Base-by-base conservation (phyloP, 1,284 basidiomycete species). In the Irpex sp. region DNA sequence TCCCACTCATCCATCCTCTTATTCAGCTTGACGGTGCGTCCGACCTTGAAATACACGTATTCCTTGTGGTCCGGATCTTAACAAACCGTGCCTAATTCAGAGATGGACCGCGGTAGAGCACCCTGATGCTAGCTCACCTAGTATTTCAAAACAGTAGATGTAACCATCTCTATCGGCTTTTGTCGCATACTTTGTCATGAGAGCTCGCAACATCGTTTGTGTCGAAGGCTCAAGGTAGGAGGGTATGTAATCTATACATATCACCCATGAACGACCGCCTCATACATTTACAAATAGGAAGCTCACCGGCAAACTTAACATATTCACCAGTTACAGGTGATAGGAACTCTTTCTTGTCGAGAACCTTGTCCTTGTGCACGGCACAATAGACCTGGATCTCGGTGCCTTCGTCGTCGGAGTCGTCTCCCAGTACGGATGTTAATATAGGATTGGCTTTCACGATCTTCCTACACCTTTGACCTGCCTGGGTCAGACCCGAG, bases 81-180 rank as follows among this genome's bases (percentile, higher is more conserved):
- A 11, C 21, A 39, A 21, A 57, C 17, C 8, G 31, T n/a, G 5
- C 1, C 4, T 39, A 21, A 37, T 50, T 55, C 58, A 58, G 47
- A 51, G 50, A 50, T 55, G 11, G 31, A 50, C 56, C 26, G 58
- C 35, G 59, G 54, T 39, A n/a, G 36, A 19, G 13, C 37, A 19
- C 47, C 6, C 8, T 11, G 8, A 35, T 33, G 17, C 60, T 15
- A 13, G 63, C 72, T 39, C 70, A 89, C 89, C 87, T 70, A 84
- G 81, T 63, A 93, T 88, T 73, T 92, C 87, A 70, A 88, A 92
- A 0, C 86, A 83, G 66, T 93, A 93, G 58, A 93, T 92, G 68
- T 90, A 92, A 0, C 91, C 91, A 2, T 79, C 74, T 17, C 79
- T 80, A 67, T 93, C 91, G 5, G 82, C 78, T 1, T 69, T 57